phyloP scores from a whole-genome alignment of 177 flowering plant species.

The Vitis hybrid region DNA sequence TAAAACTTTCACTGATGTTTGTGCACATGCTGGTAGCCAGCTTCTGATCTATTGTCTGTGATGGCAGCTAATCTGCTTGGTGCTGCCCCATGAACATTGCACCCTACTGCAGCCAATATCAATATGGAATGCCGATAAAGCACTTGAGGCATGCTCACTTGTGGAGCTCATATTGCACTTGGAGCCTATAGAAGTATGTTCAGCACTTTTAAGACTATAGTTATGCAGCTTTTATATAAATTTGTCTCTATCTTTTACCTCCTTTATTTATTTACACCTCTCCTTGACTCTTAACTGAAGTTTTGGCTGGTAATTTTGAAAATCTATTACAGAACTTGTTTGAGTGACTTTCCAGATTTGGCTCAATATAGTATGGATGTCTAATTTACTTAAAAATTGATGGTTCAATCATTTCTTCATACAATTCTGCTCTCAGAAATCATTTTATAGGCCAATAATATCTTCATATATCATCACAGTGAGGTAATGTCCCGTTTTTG shows the following conservation, averaged over 20 bases:
- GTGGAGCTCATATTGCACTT: slow-evolving; percentile 78
- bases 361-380: too few species aligned
- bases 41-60: slow-evolving; percentile 24
- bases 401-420: too few species aligned
- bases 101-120: slow-evolving; percentile 69
- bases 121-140: slow-evolving; percentile 76
- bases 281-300: background rate
- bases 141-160: slow-evolving; percentile 48
- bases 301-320: too few species aligned
- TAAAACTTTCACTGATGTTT: background rate
- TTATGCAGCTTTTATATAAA: too few species aligned
- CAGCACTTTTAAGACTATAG: background rate
- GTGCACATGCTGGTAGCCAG: background rate
- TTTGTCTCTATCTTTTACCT: background rate
- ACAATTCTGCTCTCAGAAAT: too few species aligned
- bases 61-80: slow-evolving; percentile 85
- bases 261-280: background rate
- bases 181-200: slow-evolving; percentile 85
- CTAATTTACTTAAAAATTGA: too few species aligned
- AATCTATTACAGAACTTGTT: too few species aligned
- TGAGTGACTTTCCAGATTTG: too few species aligned
- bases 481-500: too few species aligned
- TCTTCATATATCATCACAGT: too few species aligned
- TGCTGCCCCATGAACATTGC: slow-evolving; percentile 56
- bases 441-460: too few species aligned